Evolutionary conservation across 2,329 filamentous ascomycete species (phyloP).

Genomic region (Colletotrichum shisoi): DNA sequence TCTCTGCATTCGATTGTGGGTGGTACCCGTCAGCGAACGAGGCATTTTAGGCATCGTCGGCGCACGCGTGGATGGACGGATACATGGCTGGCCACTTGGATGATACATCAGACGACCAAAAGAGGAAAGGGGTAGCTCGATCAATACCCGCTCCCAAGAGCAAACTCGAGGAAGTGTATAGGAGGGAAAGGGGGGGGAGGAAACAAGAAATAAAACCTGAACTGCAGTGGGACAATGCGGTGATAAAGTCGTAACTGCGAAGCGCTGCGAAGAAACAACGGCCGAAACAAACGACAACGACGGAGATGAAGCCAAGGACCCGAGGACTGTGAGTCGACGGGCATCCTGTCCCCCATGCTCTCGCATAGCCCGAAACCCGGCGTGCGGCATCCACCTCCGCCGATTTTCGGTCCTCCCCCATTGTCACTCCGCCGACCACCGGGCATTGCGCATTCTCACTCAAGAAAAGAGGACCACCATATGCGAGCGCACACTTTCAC

Average conservation of each 20-base stretch:
- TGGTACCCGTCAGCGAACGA: constrained; percentile 27
- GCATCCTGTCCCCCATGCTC: constrained; percentile 18
- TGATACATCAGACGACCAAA: constrained; percentile 11
- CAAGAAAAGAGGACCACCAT: neutral
- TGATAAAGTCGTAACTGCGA: constrained; percentile 34
- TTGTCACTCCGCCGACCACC: constrained; percentile 37
- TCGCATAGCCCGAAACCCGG: constrained; percentile 39
- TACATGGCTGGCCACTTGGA: constrained; percentile 11
- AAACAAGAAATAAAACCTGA: neutral
- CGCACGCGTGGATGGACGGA: constrained; percentile 3
- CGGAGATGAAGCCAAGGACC: constrained; percentile 20
- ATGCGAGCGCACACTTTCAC: constrained; percentile 11
- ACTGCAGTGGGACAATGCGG: constrained; percentile 18
- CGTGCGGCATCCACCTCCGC: constrained; percentile 34
- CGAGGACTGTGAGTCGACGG: constrained; percentile 10
- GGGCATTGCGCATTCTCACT: constrained; percentile 31
- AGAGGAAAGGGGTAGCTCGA: constrained; percentile 5
- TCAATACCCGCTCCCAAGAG: constrained; percentile 12
- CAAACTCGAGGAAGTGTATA: neutral
- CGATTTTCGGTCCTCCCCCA: constrained; percentile 39
- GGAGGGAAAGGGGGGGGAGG: too few relatives aligned
- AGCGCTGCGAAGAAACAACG: constrained; percentile 19
- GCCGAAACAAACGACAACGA: constrained; percentile 28
- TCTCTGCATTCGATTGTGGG: constrained; percentile 19
- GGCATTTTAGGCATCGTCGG: constrained; percentile 14